Evolutionary conservation across 768 basidiomycete genomes (phyloP), one percentile per base, ranked within the genome.

Genomic region (Hysterangium stoloniferum): DNA sequence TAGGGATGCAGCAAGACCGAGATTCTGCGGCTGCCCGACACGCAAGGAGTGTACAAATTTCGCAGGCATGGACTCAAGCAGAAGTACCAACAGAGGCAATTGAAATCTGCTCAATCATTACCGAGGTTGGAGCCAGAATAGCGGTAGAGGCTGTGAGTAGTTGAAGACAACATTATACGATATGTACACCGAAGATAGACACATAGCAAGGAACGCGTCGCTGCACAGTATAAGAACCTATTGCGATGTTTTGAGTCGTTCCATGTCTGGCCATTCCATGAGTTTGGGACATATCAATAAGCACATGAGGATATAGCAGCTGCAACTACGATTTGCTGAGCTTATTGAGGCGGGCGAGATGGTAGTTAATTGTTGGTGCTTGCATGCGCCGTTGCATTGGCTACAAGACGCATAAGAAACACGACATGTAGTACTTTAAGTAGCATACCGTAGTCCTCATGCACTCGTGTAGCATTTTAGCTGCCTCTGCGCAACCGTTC

Each of bases 321-420:
- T n/a, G n/a, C 6, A 27, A 20, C 19, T 41, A 48, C 27, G 25
- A 85, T 74, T 85, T 85, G 57, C 81, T 75, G 54, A 73, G 78
- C 62, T 86, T 87, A 54, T 78, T 75, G 55, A 91, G 72, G 64
- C 88, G 79, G 58, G 86, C 82, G 57, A 93, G 79, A 65, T 92
- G 88, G 64, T 89, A 93, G 66, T 94, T 93, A 71, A 94, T 91
- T 29, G 85, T 80, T 29, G 90, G 78, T 61, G 74, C 76, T 45
- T 82, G 86, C 37, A 66, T 65, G 62, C 82, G 87, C 54, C 79
- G 79, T 43, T 75, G 72, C 61, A 80, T 71, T 9, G 84, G 82
- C 88, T 92, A 61, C 11, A 54, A 12, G 32, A 52, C 41, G 15
- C 37, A 25, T 9, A 45, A 50, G 48, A 13, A 53, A 43, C 17